A percentile compares a stretch with the other conserved stretches of the same genome.
phyloP scores from a whole-genome alignment of 345 rosid species.

The Schrenkiella parvula region DNA sequence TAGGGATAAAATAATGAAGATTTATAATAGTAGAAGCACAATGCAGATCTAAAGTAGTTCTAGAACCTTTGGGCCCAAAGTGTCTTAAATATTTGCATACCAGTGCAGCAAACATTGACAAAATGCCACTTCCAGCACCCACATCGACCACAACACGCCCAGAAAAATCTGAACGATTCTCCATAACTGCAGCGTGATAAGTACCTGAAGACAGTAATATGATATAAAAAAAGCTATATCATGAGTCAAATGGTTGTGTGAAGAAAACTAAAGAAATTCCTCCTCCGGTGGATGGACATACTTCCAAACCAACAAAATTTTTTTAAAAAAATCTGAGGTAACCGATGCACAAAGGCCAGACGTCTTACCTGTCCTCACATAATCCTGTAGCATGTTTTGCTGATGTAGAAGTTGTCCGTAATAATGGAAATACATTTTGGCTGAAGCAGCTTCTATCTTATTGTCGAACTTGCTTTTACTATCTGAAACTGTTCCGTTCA shows the following conservation, averaged over 20 bases:
- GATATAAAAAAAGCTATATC: background rate
- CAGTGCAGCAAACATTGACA: slow-evolving; percentile 96
- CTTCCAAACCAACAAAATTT: background rate
- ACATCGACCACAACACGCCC: slow-evolving; percentile 93
- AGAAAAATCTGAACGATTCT: slow-evolving; percentile 76
- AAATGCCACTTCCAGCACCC: slow-evolving; percentile 97
- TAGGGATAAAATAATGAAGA: background rate
- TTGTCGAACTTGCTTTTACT: slow-evolving; percentile 72
- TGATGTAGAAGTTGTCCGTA: slow-evolving; percentile 93
- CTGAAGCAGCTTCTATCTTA: slow-evolving; percentile 83
- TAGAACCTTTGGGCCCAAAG: background rate
- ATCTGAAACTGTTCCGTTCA: slow-evolving; percentile 49
- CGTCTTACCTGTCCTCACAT: slow-evolving; percentile 86
- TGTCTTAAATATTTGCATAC: slow-evolving; percentile 27
- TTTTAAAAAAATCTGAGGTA: background rate
- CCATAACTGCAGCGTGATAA: slow-evolving; percentile 91
- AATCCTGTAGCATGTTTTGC: slow-evolving; percentile 96
- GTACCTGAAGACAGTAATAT: slow-evolving; percentile 54
- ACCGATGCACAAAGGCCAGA: slow-evolving; percentile 5
- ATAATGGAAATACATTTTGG: slow-evolving; percentile 96
- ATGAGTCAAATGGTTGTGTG: background rate
- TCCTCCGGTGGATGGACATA: background rate
- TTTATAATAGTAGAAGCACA: background rate
- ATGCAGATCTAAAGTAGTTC: background rate
- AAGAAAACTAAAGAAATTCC: background rate